phyloP scores from a whole-genome alignment of 176 grass and related monocot species.

The Musa troglodytarum region DNA sequence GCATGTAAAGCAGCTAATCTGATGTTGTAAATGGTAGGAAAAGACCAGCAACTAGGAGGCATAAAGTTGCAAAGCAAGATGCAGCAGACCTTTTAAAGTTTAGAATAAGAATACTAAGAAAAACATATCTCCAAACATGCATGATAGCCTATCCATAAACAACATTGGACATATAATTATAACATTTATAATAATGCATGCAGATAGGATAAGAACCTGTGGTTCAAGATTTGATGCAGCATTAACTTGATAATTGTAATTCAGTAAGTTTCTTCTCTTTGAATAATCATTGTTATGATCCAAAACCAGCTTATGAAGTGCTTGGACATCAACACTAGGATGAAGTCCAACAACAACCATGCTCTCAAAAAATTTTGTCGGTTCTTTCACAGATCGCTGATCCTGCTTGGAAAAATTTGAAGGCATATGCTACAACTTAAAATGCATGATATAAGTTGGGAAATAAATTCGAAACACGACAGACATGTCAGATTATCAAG shows the following conservation, averaged over 20 bases:
- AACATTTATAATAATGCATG: not conserved
- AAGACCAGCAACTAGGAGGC: not conserved
- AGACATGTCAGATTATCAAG: not conserved
- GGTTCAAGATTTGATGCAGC: slow-evolving; percentile 81
- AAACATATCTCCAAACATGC: no score
- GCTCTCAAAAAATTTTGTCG: slow-evolving; percentile 82
- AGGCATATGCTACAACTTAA: not conserved
- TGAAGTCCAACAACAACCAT: slow-evolving; percentile 87
- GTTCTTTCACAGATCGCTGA: slow-evolving; percentile 60
- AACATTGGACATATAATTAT: not conserved
- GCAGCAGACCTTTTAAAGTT: not conserved
- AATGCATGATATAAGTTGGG: not conserved
- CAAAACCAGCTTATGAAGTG: slow-evolving; percentile 58
- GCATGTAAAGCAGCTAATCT: not conserved
- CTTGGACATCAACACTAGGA: slow-evolving; percentile 62
- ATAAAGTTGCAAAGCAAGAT: not conserved
- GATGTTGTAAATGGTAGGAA: not conserved
- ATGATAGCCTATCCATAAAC: no score
- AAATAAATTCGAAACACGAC: not conserved
- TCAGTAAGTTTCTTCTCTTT: slow-evolving; percentile 70
- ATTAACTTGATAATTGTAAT: slow-evolving; percentile 70
- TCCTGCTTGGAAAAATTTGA: slow-evolving; percentile 38
- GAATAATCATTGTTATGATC: slow-evolving; percentile 53
- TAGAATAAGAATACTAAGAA: no score
- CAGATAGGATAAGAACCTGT: slow-evolving; percentile 48